A percentile compares a stretch with the other conserved stretches of the same genome.
phyloP scores from a whole-genome alignment of 306 rosid genomes.

The Quercus suber region DNA sequence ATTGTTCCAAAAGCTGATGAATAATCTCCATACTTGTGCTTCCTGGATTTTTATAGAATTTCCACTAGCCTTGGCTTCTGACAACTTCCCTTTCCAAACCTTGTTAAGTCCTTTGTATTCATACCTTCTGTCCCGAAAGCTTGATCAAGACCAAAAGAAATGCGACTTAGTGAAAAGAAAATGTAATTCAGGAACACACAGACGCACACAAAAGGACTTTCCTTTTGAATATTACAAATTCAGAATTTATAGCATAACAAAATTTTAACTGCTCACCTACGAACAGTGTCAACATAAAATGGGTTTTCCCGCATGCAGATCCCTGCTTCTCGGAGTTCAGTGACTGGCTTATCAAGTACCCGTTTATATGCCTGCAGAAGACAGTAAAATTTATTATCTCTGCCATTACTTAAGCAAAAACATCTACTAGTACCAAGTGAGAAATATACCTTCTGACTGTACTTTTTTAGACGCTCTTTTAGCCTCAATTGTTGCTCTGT shows the following conservation, averaged over 20 bases:
- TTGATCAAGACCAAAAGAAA: constrained; percentile 38
- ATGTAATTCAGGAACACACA: neutral
- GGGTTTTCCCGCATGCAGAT: constrained; percentile 99
- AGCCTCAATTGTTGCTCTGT: constrained; percentile 78
- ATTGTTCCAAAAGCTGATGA: constrained; percentile 32
- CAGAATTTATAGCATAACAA: neutral
- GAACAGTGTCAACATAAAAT: constrained; percentile 96
- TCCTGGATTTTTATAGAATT: constrained; percentile 89
- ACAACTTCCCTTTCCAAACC: constrained; percentile 93
- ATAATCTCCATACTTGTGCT: constrained; percentile 70
- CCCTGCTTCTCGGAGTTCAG: constrained; percentile 93
- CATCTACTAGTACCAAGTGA: constrained; percentile 8
- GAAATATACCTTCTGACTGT: constrained; percentile 83
- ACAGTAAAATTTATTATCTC: constrained; percentile 30
- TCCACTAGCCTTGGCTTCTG: constrained; percentile 88
- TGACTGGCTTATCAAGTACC: constrained; percentile 85
- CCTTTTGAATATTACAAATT: neutral
- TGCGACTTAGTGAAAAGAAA: constrained; percentile 24
- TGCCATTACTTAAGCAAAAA: constrained; percentile 29
- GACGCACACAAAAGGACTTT: neutral
- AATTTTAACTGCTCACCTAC: constrained; percentile 64
- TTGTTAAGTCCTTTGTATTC: constrained; percentile 97
- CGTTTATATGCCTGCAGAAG: constrained; percentile 82
- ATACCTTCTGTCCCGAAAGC: constrained; percentile 98
- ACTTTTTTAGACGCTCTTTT: constrained; percentile 89